These are phyloP conservation scores for Diaporthe velutina DNA, from an alignment of 2,329 filamentous ascomycete species.

Conservation along the genomic window DNA sequence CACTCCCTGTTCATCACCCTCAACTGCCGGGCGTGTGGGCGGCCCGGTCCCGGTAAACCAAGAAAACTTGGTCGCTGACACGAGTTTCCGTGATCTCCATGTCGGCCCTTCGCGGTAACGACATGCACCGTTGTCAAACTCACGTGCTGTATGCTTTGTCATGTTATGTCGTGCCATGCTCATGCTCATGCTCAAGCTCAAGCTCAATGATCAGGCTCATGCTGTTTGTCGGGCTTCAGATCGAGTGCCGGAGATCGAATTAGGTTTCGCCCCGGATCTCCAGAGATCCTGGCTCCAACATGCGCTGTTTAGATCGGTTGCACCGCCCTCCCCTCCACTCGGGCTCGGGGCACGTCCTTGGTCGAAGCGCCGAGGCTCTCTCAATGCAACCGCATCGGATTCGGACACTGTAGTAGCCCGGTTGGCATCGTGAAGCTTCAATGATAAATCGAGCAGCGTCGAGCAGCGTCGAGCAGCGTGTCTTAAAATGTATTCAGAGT, in stretches of 20 bases:
- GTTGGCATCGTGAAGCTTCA: slow-evolving; percentile 2
- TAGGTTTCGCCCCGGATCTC: neutral
- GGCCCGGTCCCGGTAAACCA: slow-evolving; percentile 4
- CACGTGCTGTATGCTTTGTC: neutral
- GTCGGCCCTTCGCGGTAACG: neutral
- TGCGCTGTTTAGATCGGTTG: neutral
- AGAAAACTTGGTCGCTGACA: neutral
- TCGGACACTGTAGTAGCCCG: slow-evolving; percentile 6
- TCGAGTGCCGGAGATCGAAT: slow-evolving; percentile 1
- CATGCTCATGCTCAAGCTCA: neutral
- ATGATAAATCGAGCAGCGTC: neutral
- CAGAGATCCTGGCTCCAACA: neutral
- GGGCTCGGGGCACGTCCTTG: neutral
- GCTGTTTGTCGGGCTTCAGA: neutral
- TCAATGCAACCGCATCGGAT: slow-evolving; percentile 3
- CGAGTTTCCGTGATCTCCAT: neutral
- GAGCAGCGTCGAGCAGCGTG: neutral
- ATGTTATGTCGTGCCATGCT: neutral
- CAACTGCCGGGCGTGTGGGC: slow-evolving; percentile 4
- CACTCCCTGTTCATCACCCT: neutral
- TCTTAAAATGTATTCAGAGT: neutral
- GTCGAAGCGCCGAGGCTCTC: neutral
- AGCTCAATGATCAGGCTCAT: too few species aligned
- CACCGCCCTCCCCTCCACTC: neutral
- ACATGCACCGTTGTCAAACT: neutral